Conservation (phyloP, 139 green algal species). For the Micractinium sp. region DNA sequence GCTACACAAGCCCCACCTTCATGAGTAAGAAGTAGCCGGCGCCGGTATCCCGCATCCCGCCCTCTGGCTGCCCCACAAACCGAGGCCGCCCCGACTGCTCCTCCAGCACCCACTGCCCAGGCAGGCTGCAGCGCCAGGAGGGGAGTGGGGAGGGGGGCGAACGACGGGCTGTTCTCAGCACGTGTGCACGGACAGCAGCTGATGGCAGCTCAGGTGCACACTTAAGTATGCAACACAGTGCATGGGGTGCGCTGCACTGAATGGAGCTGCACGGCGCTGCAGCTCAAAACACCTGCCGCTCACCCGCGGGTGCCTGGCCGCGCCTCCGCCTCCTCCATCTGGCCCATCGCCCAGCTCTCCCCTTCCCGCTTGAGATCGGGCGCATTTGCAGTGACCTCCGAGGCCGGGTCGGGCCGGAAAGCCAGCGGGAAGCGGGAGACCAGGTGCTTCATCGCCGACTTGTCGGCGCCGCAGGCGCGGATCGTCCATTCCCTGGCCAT, state of each 20-base stretch:
- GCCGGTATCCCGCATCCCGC: conserved; percentile 24
- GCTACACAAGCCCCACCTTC: conserved; percentile 3
- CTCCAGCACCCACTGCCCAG: conserved; percentile 31
- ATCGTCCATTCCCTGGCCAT: neutral
- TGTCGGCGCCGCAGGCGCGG: conserved; percentile 7
- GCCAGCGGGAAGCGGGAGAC: conserved; percentile 7
- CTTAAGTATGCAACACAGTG: neutral
- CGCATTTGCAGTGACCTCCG: neutral
- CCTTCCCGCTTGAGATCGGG: neutral
- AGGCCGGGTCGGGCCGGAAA: neutral
- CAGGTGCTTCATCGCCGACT: neutral
- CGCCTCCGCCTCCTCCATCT: conserved; percentile 15
- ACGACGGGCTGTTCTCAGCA: no score
- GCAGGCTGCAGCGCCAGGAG: neutral
- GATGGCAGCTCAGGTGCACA: neutral
- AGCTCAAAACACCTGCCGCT: neutral
- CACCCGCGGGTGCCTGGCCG: conserved; percentile 15
- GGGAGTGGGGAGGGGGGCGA: no score
- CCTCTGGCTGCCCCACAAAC: conserved; percentile 36
- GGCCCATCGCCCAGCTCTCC: conserved; percentile 12
- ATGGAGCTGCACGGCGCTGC: neutral
- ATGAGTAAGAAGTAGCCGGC: conserved; percentile 50
- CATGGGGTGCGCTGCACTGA: neutral
- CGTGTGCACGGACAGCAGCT: no score
- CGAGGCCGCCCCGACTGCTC: conserved; percentile 24